Evolutionary conservation across 2,329 filamentous ascomycete species (phyloP).

Genomic region (Trichoderma polysporum): DNA sequence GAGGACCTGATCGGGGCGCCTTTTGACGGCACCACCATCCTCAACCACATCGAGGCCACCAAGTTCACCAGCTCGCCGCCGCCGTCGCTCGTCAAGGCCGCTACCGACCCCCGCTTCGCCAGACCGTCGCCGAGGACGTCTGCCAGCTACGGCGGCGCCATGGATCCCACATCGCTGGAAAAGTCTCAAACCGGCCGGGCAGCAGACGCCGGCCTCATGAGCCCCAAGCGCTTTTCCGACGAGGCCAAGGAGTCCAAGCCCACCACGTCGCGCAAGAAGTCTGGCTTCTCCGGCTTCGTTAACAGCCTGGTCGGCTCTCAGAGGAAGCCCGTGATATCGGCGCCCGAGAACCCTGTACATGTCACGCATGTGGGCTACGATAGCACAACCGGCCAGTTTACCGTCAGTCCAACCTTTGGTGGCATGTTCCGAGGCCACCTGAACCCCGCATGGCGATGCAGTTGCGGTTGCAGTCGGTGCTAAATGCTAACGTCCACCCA

Average conservation of each 20-base stretch:
- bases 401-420: slow-evolving; percentile 57
- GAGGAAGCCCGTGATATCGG: slow-evolving; percentile 91
- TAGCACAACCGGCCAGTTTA: slow-evolving; percentile 93
- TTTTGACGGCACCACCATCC: slow-evolving; percentile 63
- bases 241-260: slow-evolving; percentile 66
- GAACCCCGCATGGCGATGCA: slow-evolving; percentile 21
- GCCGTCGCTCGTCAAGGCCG: slow-evolving; percentile 45
- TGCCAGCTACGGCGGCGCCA: slow-evolving; percentile 47
- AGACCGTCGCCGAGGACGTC: slow-evolving; percentile 64
- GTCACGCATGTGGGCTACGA: slow-evolving; percentile 98
- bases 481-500: slow-evolving; percentile 39
- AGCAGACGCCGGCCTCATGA: slow-evolving; percentile 46
- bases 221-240: slow-evolving; percentile 75
- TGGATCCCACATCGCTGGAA: slow-evolving; percentile 41
- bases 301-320: slow-evolving; percentile 74
- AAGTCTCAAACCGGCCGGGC: slow-evolving; percentile 35
- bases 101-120: slow-evolving; percentile 50
- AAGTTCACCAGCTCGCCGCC: slow-evolving; percentile 27
- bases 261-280: slow-evolving; percentile 72
- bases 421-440: slow-evolving; percentile 14
- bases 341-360: slow-evolving; percentile 94
- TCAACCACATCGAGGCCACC: slow-evolving; percentile 42
- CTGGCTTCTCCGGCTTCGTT: slow-evolving; percentile 84
- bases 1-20: slow-evolving; percentile 65
- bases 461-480: background rate